Base-by-base conservation (phyloP, 2,329 filamentous ascomycete genomes). In the Dothidotthia symphoricarpi region DNA sequence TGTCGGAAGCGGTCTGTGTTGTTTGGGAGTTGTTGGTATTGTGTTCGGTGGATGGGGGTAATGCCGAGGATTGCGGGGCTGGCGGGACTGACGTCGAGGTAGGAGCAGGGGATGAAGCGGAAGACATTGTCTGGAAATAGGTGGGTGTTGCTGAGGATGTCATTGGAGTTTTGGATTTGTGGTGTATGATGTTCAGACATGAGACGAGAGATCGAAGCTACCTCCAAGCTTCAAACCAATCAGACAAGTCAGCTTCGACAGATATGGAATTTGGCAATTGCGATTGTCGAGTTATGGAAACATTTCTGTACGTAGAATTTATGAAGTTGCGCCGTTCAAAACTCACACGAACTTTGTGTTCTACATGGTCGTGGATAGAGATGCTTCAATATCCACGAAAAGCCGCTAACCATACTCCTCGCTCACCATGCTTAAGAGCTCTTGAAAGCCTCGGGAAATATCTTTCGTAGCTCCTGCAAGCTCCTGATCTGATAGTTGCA, bases 381-480 rank as follows among this genome's bases (percentile, higher is more conserved):
- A n/a, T n/a, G n/a, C n/a, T n/a, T n/a, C n/a, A n/a, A 22, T 22
- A 9, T 22, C 19, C 9, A 22, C 19, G n/a, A n/a, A n/a, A n/a
- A n/a, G n/a, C n/a, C n/a, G n/a, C n/a, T n/a, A n/a, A n/a, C n/a
- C n/a, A n/a, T n/a, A n/a, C n/a, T n/a, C n/a, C n/a, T n/a, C n/a
- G n/a, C n/a, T n/a, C 9, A 22, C 19, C 19, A 22, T 22, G 2
- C 5, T 25, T 30, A 41, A n/a, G 49, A 46, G 39, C 49, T 57
- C 66, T 86, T 93, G 75, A 98, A 96, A 46, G 95, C 81, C 40
- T 94, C 82, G 0, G 93, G 89, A 51, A 91, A 97, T 9, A 86
- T 67, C 0, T 70, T 70, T 30, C 86, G 80, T 41, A 98, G 70
- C 59, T 97, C 86, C 48, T 86, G 75, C 17, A 98, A 69, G 58